These are phyloP conservation scores for Pseudomicrostroma phylloplanum DNA, from an alignment of 1,284 basidiomycete species.

Conservation along the genomic window DNA sequence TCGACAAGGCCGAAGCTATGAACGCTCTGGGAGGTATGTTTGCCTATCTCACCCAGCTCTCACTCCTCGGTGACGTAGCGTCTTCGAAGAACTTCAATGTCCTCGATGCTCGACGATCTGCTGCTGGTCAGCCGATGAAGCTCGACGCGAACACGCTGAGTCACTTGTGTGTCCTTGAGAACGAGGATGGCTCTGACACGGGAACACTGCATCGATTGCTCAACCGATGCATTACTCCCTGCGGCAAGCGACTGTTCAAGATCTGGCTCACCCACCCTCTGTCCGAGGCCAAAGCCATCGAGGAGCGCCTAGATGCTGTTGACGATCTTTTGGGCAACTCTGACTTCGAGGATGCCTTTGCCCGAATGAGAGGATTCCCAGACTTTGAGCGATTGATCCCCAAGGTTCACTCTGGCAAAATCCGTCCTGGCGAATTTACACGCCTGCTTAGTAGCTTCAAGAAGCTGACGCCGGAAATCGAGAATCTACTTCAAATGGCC, in stretches of 20 bases:
- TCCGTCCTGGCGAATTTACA: slow-evolving; percentile 44
- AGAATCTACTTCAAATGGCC: slow-evolving; percentile 15
- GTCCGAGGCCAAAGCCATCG: slow-evolving; percentile 28
- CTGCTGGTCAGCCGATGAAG: slow-evolving; percentile 16
- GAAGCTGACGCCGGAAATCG: slow-evolving; percentile 18
- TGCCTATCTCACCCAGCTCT: slow-evolving; percentile 44
- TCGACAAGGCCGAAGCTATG: slow-evolving; percentile 31
- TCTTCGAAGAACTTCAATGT: slow-evolving; percentile 47
- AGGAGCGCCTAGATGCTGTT: slow-evolving; percentile 44
- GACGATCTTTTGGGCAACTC: slow-evolving; percentile 37
- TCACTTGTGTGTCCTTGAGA: slow-evolving; percentile 47
- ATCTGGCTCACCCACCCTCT: slow-evolving; percentile 47
- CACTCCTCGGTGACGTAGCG: slow-evolving; percentile 45
- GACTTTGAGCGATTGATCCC: slow-evolving; percentile 48
- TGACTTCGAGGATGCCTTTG: slow-evolving; percentile 36
- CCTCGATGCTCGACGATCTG: slow-evolving; percentile 35
- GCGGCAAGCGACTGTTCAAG: slow-evolving; percentile 49
- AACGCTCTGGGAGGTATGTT: slow-evolving; percentile 45
- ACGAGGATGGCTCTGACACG: slow-evolving; percentile 45
- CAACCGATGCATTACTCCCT: slow-evolving; percentile 48
- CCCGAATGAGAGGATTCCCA: slow-evolving; percentile 33
- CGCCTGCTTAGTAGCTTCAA: slow-evolving; percentile 37
- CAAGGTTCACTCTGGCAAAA: slow-evolving; percentile 45
- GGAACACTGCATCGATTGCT: slow-evolving; percentile 47
- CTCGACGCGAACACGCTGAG: slow-evolving; percentile 48